Evolutionary conservation across 306 rosid genomes (phyloP), one percentile per base, ranked within the genome.

Genomic region (Quercus engelmannii): DNA sequence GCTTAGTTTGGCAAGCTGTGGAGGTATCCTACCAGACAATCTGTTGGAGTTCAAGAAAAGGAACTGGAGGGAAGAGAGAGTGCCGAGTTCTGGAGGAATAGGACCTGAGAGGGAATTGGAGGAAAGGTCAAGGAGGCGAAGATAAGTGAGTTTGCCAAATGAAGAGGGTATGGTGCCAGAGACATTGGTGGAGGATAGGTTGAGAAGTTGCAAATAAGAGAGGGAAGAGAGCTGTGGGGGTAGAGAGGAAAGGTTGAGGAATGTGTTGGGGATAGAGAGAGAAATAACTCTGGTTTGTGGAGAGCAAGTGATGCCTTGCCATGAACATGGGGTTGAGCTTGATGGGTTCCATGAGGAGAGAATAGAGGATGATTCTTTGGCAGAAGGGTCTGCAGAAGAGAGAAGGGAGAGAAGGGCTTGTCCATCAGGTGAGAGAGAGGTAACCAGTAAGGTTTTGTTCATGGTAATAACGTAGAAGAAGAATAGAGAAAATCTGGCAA

Each of bases 221-320:
- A 96, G 87, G 74, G 94, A 90, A 3, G 96, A 91, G 6, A 93
- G 91, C 79, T 82, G 90, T 19, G 91, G 77, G 55, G 98, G 97
- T 15, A 96, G 54, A 76, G 82, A 87, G 12, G 99, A 89, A 43
- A 96, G 87, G 70, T 96, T 93, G 54, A 93, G 93, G 71, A 91
- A 93, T 69, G 86, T 81, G 56, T 93, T 89, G 8, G 98, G 98
- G 6, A 96, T 86, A 78, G 92, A 89, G 25, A 93, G 85, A 1
- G 97, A 93, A 75, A 91, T 96, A 33, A 96, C 98, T 86, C 97
- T 90, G 72, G 85, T 84, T 77, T 91, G 97, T 20, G 98, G 93
- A 17, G 97, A 92, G 72, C 99, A 96, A 26, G 94, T 86, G 33
- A 96, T 78, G 18, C 98, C 99, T 30, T 82, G 80, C 99, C 99